Evolutionary conservation across 2,329 filamentous ascomycete genomes (phyloP).

Genomic region (Alternaria atra): DNA sequence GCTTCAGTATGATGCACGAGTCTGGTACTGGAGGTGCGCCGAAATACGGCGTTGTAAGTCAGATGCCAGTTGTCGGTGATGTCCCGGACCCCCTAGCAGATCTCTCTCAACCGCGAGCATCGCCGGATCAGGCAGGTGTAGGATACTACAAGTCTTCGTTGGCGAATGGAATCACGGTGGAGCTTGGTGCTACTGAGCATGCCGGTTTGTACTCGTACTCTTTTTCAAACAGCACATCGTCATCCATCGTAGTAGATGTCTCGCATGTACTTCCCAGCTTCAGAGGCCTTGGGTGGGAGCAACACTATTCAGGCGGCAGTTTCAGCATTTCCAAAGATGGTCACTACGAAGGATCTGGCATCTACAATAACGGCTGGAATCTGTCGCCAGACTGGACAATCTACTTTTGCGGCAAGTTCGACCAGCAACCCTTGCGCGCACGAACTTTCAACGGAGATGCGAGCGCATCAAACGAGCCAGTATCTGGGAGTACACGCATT

Average conservation of each 20-base stretch:
- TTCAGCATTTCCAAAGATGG: slow-evolving; percentile 62
- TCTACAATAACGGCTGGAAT: slow-evolving; percentile 75
- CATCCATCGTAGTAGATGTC: slow-evolving; percentile 68
- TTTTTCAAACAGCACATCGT: slow-evolving; percentile 57
- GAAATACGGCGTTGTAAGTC: slow-evolving; percentile 49
- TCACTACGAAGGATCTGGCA: slow-evolving; percentile 68
- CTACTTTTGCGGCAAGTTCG: slow-evolving; percentile 71
- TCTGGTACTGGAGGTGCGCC: slow-evolving; percentile 48
- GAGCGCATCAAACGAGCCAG: slow-evolving; percentile 20
- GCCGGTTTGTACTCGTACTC: slow-evolving; percentile 68
- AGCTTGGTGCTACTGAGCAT: slow-evolving; percentile 66
- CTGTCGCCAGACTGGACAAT: slow-evolving; percentile 68
- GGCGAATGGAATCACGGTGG: slow-evolving; percentile 63
- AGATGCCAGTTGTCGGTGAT: slow-evolving; percentile 44
- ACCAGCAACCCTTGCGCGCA: slow-evolving; percentile 44
- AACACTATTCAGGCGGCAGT: slow-evolving; percentile 68
- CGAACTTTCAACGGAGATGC: slow-evolving; percentile 45
- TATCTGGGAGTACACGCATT: slow-evolving; percentile 43
- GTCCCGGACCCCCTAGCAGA: slow-evolving; percentile 63
- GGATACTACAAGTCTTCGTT: slow-evolving; percentile 69
- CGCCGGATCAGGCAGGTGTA: slow-evolving; percentile 63
- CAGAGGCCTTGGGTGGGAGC: slow-evolving; percentile 67
- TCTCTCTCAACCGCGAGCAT: slow-evolving; percentile 62
- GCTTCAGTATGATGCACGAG: slow-evolving; percentile 50
- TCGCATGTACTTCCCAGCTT: slow-evolving; percentile 71